Evolutionary conservation across 768 basidiomycete species (phyloP).

Genomic region (Serendipita indica): DNA sequence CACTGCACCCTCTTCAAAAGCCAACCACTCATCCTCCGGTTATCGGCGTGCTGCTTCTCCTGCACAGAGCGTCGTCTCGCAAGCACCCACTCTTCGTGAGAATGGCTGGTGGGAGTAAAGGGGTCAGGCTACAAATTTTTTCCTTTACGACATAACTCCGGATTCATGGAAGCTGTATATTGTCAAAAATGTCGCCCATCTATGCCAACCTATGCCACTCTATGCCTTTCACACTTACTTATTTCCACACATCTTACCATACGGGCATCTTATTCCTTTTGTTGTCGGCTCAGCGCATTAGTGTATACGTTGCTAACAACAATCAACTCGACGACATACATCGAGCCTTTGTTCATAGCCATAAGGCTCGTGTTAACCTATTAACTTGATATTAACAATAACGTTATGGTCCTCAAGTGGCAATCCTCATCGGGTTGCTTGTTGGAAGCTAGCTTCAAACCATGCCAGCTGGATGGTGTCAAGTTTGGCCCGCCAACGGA

Average conservation of each 20-base stretch:
- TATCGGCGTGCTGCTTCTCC: conserved; percentile 36
- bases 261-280: not conserved
- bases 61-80: conserved; percentile 60
- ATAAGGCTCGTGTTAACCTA: conserved; percentile 10
- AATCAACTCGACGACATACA: not conserved
- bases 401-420: too few species aligned
- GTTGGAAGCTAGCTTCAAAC: too few species aligned
- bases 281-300: not conserved
- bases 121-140: too few species aligned
- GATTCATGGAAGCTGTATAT: not conserved
- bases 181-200: not conserved
- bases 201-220: not conserved
- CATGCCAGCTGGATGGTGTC: too few species aligned
- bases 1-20: not conserved
- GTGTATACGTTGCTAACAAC: not conserved
- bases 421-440: too few species aligned
- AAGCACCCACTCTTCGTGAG: conserved; percentile 45
- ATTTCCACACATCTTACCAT: not conserved
- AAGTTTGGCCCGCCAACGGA: too few species aligned
- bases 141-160: not conserved
- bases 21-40: not conserved
- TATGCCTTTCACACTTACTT: too few species aligned
- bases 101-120: conserved; percentile 60
- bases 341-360: not conserved
- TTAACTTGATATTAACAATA: too few species aligned